Evolutionary conservation across 768 basidiomycete genomes (phyloP).

Genomic region (Leccinum uliginosum): DNA sequence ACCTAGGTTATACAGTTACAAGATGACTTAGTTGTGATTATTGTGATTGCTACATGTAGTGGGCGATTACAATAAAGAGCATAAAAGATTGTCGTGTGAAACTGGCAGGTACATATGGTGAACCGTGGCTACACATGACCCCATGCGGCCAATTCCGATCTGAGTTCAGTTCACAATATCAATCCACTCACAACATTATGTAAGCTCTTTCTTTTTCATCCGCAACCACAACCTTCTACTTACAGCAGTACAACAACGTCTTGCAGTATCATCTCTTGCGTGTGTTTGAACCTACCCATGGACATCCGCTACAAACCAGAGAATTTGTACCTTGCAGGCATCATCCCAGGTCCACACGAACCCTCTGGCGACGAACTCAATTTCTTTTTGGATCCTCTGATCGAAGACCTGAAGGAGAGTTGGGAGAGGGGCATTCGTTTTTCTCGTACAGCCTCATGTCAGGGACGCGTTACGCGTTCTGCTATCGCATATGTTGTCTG

Average conservation of each 20-base stretch:
- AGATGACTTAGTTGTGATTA: too few species aligned
- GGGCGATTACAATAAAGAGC: too few species aligned
- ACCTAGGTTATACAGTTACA: too few species aligned
- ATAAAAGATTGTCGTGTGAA: too few species aligned
- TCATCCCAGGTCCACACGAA: neutral
- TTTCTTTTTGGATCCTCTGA: conserved; percentile 24
- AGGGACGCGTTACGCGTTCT: neutral
- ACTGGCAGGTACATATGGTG: too few species aligned
- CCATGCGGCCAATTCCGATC: too few species aligned
- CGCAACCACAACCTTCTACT: too few species aligned
- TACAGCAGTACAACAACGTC: conserved; percentile 26
- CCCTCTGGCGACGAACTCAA: conserved; percentile 27
- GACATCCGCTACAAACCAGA: conserved; percentile 22
- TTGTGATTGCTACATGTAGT: too few species aligned
- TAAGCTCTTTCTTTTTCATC: too few species aligned
- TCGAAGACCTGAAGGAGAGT: conserved; percentile 20
- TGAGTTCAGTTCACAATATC: too few species aligned
- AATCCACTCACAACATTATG: too few species aligned
- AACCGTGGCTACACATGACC: too few species aligned
- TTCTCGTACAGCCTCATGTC: conserved; percentile 8
- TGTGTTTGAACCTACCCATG: conserved; percentile 31
- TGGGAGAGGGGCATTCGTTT: neutral
- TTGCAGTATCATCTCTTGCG: conserved; percentile 29
- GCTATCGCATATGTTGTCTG: neutral
- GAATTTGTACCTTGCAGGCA: neutral